Base-by-base conservation (phyloP, 1,139 yeast species). In the Geotrichum cucujoidarum region DNA sequence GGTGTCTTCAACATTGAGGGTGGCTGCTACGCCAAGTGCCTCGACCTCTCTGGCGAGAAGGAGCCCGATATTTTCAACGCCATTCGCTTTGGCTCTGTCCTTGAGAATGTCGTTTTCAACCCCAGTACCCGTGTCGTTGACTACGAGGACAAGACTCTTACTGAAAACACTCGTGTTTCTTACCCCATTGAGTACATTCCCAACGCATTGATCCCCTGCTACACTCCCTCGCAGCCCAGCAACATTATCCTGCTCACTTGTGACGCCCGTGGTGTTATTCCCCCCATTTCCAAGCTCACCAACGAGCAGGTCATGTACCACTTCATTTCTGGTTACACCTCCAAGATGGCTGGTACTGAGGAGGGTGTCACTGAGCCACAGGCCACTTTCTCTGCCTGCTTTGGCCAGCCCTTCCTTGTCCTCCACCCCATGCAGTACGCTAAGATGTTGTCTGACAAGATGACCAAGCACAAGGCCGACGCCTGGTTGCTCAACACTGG, bases 1-100 rank as follows among this genome's bases (percentile, higher is more conserved):
- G 98, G 98, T 74, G 97, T 92, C 54, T 92, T 92, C 82, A 92
- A 92, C 80, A 90, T 92, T 65, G 98, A 92, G 75, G 98, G 98
- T 72, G 98, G 98, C 58, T 92, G 98, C 76, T 92, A 92, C 76
- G 97, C 97, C 66, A 92, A 92, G 74, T 90, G 97, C 75, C 76
- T 92, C 60, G 96, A 89, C 64, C 77, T 92, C 59, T 75, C 90
- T 50, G 83, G 76, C 56, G 97, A 88, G 73, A 90, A 85, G 73
- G 98, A 92, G 75, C 98, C 98, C 49, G 98, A 92, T 73, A 92
- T 92, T 68, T 92, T 81, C 80, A 81, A 88, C 72, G 94, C 98
- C 46, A 87, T 92, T 71, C 84, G 78, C 70, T 92, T 88, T 63
- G 98, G 98, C 63, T 77, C 97, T 37, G 90, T 92, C 46, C 77